phyloP scores from a whole-genome alignment of 139 green algal species.

The Auxenochlorella protothecoides region DNA sequence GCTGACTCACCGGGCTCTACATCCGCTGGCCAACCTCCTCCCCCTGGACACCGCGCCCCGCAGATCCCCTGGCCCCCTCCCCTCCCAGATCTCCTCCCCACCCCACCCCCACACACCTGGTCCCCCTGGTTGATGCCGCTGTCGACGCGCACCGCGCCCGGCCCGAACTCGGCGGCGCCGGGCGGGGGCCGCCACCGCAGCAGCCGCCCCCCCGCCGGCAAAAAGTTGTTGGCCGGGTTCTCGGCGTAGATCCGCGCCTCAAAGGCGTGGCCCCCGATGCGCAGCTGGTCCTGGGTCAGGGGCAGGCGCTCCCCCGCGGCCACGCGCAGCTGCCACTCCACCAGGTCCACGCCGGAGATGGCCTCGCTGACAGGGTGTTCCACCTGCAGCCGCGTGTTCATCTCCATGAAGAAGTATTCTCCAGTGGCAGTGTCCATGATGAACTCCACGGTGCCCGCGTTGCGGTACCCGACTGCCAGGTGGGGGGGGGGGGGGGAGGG shows the following conservation, averaged over 20 bases:
- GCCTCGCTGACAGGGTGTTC: slow-evolving; percentile 14
- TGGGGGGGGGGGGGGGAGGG: background rate
- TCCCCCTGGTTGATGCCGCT: slow-evolving; percentile 48
- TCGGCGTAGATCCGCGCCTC: slow-evolving; percentile 87
- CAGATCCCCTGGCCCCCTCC: too few relatives aligned
- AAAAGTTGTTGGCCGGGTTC: slow-evolving; percentile 57
- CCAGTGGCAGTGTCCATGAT: slow-evolving; percentile 63
- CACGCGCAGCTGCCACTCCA: slow-evolving; percentile 82
- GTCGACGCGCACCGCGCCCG: slow-evolving; percentile 46
- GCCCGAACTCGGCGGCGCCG: slow-evolving; percentile 18
- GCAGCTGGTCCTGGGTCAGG: slow-evolving; percentile 33
- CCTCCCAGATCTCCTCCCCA: too few relatives aligned
- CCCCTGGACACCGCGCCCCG: too few relatives aligned
- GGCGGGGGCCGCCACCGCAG: slow-evolving; percentile 23
- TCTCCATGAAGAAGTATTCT: slow-evolving; percentile 94
- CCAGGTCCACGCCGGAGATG: slow-evolving; percentile 55
- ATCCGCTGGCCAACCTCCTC: too few relatives aligned
- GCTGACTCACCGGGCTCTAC: too few relatives aligned
- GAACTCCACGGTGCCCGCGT: slow-evolving; percentile 91
- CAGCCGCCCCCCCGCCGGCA: slow-evolving; percentile 45
- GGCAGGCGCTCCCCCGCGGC: slow-evolving; percentile 49
- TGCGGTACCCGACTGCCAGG: slow-evolving; percentile 64
- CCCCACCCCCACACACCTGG: background rate
- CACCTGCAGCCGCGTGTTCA: slow-evolving; percentile 90
- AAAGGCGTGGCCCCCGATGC: slow-evolving; percentile 53